These are phyloP conservation scores for Peltaster fructicola DNA, from an alignment of 2,329 filamentous ascomycete genomes.

Conservation along the genomic window DNA sequence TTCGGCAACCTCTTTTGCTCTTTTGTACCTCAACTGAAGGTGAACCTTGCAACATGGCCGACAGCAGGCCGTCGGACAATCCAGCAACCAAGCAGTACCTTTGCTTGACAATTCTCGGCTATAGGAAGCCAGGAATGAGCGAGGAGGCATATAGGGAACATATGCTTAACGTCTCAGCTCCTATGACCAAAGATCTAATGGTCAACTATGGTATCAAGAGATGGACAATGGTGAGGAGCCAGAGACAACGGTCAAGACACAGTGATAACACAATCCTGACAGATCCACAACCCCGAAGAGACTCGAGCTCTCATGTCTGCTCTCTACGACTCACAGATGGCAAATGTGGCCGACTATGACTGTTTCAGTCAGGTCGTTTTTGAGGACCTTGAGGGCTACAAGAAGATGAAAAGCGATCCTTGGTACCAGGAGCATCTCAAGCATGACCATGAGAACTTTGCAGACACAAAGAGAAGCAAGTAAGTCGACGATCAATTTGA, in stretches of 20 bases:
- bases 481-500: slow-evolving; percentile 6
- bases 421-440: slow-evolving; percentile 30
- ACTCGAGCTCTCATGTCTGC: slow-evolving; percentile 25
- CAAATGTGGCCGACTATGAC: slow-evolving; percentile 33
- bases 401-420: slow-evolving; percentile 31
- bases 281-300: slow-evolving; percentile 26
- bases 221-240: slow-evolving; percentile 28
- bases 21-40: too few species aligned
- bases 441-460: slow-evolving; percentile 32
- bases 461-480: slow-evolving; percentile 29
- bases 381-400: slow-evolving; percentile 27
- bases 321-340: slow-evolving; percentile 30
- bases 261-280: slow-evolving; percentile 1
- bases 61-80: too few species aligned
- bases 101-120: slow-evolving; percentile 32
- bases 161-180: slow-evolving; percentile 30
- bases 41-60: too few species aligned
- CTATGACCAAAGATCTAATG: slow-evolving; percentile 31
- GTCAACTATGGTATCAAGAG: slow-evolving; percentile 31
- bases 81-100: background rate
- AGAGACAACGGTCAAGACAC: too few species aligned
- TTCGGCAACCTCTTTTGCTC: too few species aligned
- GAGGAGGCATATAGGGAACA: slow-evolving; percentile 31
- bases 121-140: slow-evolving; percentile 30
- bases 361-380: slow-evolving; percentile 34